Evolutionary conservation across 2,329 filamentous ascomycete genomes (phyloP).

Genomic region (Neoarthrinium moseri): DNA sequence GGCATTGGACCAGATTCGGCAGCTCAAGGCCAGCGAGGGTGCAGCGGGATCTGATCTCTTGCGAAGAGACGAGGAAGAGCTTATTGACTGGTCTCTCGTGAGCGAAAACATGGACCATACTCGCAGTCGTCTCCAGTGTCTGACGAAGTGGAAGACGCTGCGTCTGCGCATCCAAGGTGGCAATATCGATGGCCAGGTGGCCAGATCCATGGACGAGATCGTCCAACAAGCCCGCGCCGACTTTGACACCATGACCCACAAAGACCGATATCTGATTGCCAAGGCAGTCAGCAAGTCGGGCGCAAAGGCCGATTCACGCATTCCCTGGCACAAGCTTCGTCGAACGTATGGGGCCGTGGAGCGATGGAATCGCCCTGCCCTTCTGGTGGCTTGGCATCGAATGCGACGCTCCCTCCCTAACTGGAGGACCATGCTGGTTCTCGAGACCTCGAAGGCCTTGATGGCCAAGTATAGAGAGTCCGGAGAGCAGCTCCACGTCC

Average conservation of each 20-base stretch:
- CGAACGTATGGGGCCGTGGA: constrained; percentile 5
- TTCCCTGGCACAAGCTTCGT: constrained; percentile 26
- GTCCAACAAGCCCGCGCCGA: constrained; percentile 26
- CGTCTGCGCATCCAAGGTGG: constrained; percentile 18
- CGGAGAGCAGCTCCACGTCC: constrained; percentile 19
- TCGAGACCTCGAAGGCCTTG: constrained; percentile 20
- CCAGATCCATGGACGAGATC: constrained; percentile 17
- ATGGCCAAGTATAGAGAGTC: constrained; percentile 19
- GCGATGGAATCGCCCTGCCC: constrained; percentile 20
- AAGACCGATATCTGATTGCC: constrained; percentile 24
- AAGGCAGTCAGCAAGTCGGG: constrained; percentile 21
- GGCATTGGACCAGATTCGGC: constrained; percentile 48
- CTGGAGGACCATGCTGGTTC: constrained; percentile 19
- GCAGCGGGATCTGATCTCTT: constrained; percentile 27
- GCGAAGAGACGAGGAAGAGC: constrained; percentile 44
- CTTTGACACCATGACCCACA: constrained; percentile 19
- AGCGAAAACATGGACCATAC: constrained; percentile 60
- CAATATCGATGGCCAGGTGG: constrained; percentile 20
- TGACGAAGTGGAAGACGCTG: constrained; percentile 63
- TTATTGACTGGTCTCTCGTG: constrained; percentile 66
- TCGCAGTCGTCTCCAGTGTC: constrained; percentile 66
- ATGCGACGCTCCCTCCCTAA: constrained; percentile 20
- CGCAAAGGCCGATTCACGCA: constrained; percentile 23
- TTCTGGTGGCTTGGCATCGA: constrained; percentile 29
- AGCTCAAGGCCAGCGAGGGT: constrained; percentile 28